A percentile compares a stretch with the other conserved stretches of the same genome.
phyloP scores from a whole-genome alignment of 2,329 filamentous ascomycete species.

The Zymoseptoria brevis region DNA sequence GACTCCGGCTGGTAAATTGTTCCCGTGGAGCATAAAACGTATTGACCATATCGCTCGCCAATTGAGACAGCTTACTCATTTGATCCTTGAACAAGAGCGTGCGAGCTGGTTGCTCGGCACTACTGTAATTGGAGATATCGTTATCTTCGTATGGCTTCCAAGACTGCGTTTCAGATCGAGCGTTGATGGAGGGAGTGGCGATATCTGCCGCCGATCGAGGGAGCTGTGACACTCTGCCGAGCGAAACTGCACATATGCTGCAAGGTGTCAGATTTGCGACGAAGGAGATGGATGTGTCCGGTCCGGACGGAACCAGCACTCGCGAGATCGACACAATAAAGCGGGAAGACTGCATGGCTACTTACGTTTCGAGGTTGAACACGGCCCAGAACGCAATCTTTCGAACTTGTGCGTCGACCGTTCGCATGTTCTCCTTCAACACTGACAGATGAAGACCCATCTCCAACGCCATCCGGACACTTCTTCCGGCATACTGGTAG shows the following conservation, averaged over 20 bases:
- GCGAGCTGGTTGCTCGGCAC: conserved; percentile 60
- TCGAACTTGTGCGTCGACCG: conserved; percentile 41
- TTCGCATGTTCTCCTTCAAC: conserved; percentile 29
- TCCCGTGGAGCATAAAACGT: conserved; percentile 63
- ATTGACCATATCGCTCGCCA: conserved; percentile 64
- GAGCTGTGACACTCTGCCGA: conserved; percentile 41
- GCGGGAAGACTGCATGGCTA: conserved; percentile 4
- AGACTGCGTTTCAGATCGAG: conserved; percentile 24
- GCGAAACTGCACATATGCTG: conserved; percentile 39
- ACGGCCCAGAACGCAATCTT: conserved; percentile 48
- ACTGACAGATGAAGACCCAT: conserved; percentile 56
- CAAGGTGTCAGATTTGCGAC: conserved; percentile 5
- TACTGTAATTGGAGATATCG: conserved; percentile 43
- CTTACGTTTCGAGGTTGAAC: conserved; percentile 43
- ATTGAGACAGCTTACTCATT: conserved; percentile 64
- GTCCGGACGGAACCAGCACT: neutral
- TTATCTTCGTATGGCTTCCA: conserved; percentile 34
- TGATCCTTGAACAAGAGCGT: conserved; percentile 36
- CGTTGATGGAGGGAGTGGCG: conserved; percentile 35
- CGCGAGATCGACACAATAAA: neutral
- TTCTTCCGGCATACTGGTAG: conserved; percentile 65
- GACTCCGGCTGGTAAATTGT: conserved; percentile 54
- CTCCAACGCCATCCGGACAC: conserved; percentile 63
- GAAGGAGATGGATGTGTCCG: neutral
- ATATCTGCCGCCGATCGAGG: conserved; percentile 43